Evolutionary conservation across 805 yeast species (phyloP).

Genomic region (Wickerhamomyces queroliae): DNA sequence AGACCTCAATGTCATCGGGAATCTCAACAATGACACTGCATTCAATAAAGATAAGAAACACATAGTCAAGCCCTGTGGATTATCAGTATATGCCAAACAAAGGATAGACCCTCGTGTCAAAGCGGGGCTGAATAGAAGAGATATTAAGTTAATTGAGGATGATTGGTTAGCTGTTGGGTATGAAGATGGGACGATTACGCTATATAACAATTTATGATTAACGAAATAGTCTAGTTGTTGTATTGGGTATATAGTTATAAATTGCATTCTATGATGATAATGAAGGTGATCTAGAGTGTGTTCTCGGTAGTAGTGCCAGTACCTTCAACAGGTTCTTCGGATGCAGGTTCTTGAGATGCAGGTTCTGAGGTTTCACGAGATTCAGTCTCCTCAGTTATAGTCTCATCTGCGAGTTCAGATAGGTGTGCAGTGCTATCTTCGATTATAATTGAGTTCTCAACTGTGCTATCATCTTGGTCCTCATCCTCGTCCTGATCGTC

Average conservation of each 20-base stretch:
- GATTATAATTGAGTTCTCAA: background rate
- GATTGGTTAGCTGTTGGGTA: constrained; percentile 42
- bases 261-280: too few species aligned
- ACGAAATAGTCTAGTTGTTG: background rate
- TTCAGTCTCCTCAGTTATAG: too few species aligned
- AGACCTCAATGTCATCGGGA: constrained; percentile 22
- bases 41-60: constrained; percentile 16
- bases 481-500: constrained; percentile 3
- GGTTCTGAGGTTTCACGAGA: too few species aligned
- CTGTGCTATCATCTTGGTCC: background rate
- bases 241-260: too few species aligned
- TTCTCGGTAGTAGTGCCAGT: too few species aligned
- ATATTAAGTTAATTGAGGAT: constrained; percentile 11
- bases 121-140: constrained; percentile 15
- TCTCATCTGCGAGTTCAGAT: too few species aligned
- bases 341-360: too few species aligned
- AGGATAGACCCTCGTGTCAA: background rate
- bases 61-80: constrained; percentile 23
- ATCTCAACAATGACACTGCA: constrained; percentile 21
- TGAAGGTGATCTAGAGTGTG: too few species aligned
- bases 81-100: constrained; percentile 12
- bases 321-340: too few species aligned
- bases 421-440: too few species aligned
- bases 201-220: constrained; percentile 24
- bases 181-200: constrained; percentile 47